Base-by-base conservation (phyloP, 2,329 filamentous ascomycete genomes). In the Chrysosporium keratinophilum region DNA sequence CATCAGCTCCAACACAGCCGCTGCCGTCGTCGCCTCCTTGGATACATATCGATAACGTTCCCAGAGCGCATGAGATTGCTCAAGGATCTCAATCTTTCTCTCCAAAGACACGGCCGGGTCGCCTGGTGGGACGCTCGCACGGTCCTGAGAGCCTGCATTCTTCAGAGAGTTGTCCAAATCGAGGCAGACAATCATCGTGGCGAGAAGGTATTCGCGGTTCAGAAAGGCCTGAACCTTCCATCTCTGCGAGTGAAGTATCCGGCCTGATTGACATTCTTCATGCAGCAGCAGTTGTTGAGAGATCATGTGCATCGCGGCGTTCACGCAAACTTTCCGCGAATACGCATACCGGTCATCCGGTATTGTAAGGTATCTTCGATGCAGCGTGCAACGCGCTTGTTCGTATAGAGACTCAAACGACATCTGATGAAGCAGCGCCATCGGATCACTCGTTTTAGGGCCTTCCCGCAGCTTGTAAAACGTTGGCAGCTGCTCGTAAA, bases 191-290 rank as follows among this genome's bases (percentile, higher is more conserved):
- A 77, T 67, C 55, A 74, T 76, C 42, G 72, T 71, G 1, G 74
- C 75, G 1, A 76, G 65, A 6, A 77, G 62, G 45, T 77, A 76
- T 56, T 75, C 73, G 53, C 75, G 71, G 2, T 67, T 68, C 48
- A 72, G 65, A 2, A 75, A 58, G 2, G 71, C 72, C 10, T 69
- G 69, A 14, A 75, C 56, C 43, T 73, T 72, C 71, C 71, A 76
- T 40, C 65, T 67, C 37, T 74, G 63, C 3, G 67, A 65, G 49
- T 66, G 64, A 7, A 77, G 56, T 5, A 65, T 65, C 0, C 72
- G 71, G 0, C 69, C 70, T 0, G 69, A 69, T 42, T 69, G 65
- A 9, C 69, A 65, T 48, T 74, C 71, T 1, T 59, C 57, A 54
- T 76, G 68, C 6, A 78, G 57, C 10, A 68, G 68, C 48, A 65